A percentile compares a stretch with the other conserved stretches of the same genome.
Conservation (phyloP, 345 rosid species). For the Eucalyptus sp. region DNA sequence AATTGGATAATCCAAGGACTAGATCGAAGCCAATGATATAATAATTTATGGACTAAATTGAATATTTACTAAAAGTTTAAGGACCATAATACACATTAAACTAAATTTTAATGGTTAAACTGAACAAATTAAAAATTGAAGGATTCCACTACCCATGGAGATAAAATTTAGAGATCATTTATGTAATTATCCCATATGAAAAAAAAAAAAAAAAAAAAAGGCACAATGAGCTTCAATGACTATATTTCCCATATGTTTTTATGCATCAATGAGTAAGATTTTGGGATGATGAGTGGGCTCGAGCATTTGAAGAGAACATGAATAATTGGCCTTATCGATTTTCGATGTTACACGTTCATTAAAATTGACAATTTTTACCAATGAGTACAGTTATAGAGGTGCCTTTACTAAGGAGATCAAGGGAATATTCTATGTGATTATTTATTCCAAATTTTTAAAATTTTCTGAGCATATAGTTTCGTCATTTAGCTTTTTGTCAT, state of each 20-base stretch:
- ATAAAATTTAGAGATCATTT: too few relatives aligned
- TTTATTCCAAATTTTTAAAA: not conserved
- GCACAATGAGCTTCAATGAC: not conserved
- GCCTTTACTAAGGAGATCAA: not conserved
- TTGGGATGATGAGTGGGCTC: not conserved
- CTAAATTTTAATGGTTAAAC: too few relatives aligned
- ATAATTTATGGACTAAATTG: too few relatives aligned
- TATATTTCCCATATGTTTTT: too few relatives aligned
- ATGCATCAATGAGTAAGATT: not conserved
- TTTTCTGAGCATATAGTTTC: not conserved
- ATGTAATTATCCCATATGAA: not conserved
- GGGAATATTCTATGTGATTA: not conserved
- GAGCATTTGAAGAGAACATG: too few relatives aligned
- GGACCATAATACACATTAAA: rapidly evolving
- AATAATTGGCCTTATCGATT: too few relatives aligned
- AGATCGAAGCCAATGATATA: not conserved
- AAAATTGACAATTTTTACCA: too few relatives aligned
- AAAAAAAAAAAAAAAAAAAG: too few relatives aligned
- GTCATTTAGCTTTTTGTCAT: not conserved
- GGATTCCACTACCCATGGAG: too few relatives aligned
- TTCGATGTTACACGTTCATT: too few relatives aligned
- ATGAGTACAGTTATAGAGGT: too few relatives aligned
- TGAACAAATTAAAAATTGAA: not conserved
- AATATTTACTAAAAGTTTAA: too few relatives aligned
- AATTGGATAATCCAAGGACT: not conserved